phyloP scores from a whole-genome alignment of 805 yeast species.

The Wickerhamiella lipophila region DNA sequence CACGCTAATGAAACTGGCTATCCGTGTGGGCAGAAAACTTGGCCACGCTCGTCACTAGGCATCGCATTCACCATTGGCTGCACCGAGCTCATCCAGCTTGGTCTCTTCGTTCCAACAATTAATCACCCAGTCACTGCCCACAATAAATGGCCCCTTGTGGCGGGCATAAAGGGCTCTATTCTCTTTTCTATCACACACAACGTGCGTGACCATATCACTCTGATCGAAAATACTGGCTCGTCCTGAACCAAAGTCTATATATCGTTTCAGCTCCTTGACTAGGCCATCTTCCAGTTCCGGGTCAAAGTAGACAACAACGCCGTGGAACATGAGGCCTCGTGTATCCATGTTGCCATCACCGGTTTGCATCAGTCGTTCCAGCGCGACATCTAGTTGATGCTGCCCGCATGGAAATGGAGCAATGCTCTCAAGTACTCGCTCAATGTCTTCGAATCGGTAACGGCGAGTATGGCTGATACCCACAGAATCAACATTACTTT shows the following conservation, averaged over 20 bases:
- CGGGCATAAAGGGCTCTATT: background rate
- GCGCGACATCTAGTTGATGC: background rate
- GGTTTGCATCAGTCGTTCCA: background rate
- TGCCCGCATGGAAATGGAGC: background rate
- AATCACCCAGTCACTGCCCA: slow-evolving; percentile 1
- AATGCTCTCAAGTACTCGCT: slow-evolving; percentile 16
- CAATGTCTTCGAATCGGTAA: slow-evolving; percentile 22
- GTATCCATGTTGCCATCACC: background rate
- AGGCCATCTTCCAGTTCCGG: background rate
- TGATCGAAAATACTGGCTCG: background rate
- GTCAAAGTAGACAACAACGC: slow-evolving; percentile 5
- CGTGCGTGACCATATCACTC: slow-evolving; percentile 3
- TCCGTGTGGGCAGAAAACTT: no score
- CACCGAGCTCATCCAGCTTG: slow-evolving; percentile 5
- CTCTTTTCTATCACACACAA: slow-evolving; percentile 1
- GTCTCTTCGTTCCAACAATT: slow-evolving; percentile 10
- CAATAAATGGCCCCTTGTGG: slow-evolving; percentile 9
- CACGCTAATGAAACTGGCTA: no score
- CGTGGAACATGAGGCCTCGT: slow-evolving; percentile 7
- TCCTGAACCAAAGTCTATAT: slow-evolving; percentile 6
- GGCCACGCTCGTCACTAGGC: background rate
- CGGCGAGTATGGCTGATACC: slow-evolving; percentile 49
- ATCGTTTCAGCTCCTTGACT: background rate
- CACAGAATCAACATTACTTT: slow-evolving; percentile 36
- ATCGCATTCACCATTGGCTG: background rate